Evolutionary conservation across 208 protist species (phyloP).

Genomic region (Porcisia hertigi): DNA sequence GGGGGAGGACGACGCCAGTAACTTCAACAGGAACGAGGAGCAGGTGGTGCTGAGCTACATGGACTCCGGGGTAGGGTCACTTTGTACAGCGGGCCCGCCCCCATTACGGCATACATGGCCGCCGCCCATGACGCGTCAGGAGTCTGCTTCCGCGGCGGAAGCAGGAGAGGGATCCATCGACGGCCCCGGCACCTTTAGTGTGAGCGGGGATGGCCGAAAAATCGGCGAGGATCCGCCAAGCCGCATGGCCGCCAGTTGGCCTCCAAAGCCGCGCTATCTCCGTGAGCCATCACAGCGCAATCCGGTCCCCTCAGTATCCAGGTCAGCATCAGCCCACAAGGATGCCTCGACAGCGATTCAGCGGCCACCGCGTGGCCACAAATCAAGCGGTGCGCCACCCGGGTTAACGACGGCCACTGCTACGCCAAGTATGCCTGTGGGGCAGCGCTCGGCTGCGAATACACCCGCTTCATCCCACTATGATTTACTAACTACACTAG

Average conservation of each 20-base stretch:
- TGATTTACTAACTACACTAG: not conserved
- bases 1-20: conserved; percentile 7
- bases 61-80: conserved; percentile 15
- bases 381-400: not conserved
- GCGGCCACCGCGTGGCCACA: not conserved
- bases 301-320: not conserved
- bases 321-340: not conserved
- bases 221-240: conserved; percentile 15
- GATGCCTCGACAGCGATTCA: not conserved
- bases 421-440: not conserved
- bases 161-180: not conserved
- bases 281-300: conserved; percentile 5
- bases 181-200: not conserved
- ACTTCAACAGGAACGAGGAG: conserved; percentile 65
- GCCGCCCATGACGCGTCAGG: not conserved
- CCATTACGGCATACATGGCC: not conserved
- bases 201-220: conserved; percentile 14
- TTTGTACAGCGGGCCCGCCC: not conserved
- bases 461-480: conserved; percentile 5
- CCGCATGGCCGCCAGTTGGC: conserved; percentile 3
- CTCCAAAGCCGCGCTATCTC: conserved; percentile 9
- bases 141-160: not conserved
- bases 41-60: conserved; percentile 65
- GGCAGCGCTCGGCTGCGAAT: conserved; percentile 18
- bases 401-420: not conserved